Percentiles rank a stretch among this genome's conserved stretches.
These are phyloP conservation scores for Stevia rebaudiana DNA, from an alignment of 140 eudicot genomes.

Conservation along the genomic window DNA sequence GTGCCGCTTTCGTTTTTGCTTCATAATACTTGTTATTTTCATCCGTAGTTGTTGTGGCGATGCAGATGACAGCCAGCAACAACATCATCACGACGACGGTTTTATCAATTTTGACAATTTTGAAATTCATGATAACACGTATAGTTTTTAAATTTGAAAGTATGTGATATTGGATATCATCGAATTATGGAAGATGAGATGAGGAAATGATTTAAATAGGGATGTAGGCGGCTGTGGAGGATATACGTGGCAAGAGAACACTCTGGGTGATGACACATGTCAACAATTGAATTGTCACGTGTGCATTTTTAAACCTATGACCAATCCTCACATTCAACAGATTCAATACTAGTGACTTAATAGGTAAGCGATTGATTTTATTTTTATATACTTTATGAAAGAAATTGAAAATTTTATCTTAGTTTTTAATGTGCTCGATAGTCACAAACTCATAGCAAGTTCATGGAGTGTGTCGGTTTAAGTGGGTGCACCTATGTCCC, in stretches of 20 bases:
- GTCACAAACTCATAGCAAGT: no score
- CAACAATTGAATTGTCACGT: conserved; percentile 18
- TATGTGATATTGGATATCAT: no score
- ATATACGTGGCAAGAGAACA: conserved; percentile 10
- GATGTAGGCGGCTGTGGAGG: conserved; percentile 16
- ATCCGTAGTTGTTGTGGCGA: neutral
- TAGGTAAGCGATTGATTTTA: no score
- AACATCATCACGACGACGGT: conserved; percentile 9
- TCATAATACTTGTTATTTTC: conserved; percentile 19
- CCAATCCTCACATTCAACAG: neutral
- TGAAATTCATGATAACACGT: neutral
- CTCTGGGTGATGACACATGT: conserved; percentile 17
- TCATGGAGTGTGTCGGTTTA: no score
- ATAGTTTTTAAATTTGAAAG: no score
- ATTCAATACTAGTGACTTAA: no score
- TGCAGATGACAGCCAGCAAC: conserved; percentile 7
- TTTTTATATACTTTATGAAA: no score
- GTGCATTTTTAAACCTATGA: neutral
- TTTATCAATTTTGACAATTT: neutral
- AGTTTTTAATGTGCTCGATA: no score
- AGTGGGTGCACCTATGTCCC: no score
- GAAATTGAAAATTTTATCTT: no score
- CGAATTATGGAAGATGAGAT: no score
- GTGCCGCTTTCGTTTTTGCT: conserved; percentile 14
- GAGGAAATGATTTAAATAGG: no score